phyloP scores from a whole-genome alignment of 768 basidiomycete genomes.

The Mycena alexandri region DNA sequence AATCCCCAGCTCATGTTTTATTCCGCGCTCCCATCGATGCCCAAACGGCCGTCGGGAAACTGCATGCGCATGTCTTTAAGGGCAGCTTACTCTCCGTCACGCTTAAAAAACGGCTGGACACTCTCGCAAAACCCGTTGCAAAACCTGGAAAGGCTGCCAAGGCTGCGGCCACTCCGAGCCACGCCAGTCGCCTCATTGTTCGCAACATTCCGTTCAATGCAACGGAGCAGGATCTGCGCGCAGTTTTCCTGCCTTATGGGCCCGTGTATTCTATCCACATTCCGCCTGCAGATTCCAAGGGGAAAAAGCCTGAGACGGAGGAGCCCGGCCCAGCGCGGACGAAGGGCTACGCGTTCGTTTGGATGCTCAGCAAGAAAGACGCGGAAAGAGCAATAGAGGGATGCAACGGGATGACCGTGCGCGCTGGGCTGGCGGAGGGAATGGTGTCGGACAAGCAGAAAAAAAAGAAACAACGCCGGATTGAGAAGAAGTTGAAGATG shows the following conservation, averaged over 20 bases:
- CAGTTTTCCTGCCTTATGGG: constrained; percentile 88
- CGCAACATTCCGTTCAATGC: constrained; percentile 91
- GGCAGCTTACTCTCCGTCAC: constrained; percentile 87
- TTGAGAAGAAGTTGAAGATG: constrained; percentile 63
- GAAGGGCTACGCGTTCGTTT: constrained; percentile 95
- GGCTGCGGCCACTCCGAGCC: constrained; percentile 65
- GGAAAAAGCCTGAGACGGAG: constrained; percentile 46
- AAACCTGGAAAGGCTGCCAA: constrained; percentile 44
- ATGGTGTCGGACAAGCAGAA: constrained; percentile 76
- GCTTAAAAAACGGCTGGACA: constrained; percentile 88
- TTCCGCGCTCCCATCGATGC: constrained; percentile 80
- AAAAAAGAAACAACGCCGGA: constrained; percentile 69
- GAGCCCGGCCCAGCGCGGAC: constrained; percentile 52
- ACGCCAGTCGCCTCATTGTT: constrained; percentile 87
- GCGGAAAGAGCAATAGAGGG: constrained; percentile 85
- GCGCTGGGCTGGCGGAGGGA: constrained; percentile 70
- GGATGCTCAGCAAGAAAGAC: constrained; percentile 89
- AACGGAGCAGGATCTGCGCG: constrained; percentile 86
- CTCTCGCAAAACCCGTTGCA: constrained; percentile 61
- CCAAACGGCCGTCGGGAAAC: constrained; percentile 76
- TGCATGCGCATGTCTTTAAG: constrained; percentile 95
- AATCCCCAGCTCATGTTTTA: constrained; percentile 71
- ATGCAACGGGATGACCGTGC: constrained; percentile 81
- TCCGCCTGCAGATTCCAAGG: constrained; percentile 59
- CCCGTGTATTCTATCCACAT: constrained; percentile 89